These are phyloP conservation scores for Lathyrus sativus DNA, from an alignment of 306 rosid genomes.

Conservation along the genomic window DNA sequence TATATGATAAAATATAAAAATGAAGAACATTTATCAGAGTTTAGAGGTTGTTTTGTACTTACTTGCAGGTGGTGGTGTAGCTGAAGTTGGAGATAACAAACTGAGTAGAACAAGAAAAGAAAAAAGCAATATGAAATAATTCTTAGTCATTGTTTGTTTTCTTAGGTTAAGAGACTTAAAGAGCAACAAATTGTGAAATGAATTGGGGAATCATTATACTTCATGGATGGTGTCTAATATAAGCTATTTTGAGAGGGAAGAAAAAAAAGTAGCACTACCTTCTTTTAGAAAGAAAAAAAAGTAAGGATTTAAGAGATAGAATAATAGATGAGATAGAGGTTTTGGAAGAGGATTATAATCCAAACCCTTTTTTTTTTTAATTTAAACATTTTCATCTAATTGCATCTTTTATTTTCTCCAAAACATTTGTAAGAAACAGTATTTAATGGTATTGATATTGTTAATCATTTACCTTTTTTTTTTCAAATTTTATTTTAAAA, in stretches of 20 bases:
- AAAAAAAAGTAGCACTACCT: constrained; percentile 26
- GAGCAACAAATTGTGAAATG: constrained; percentile 42
- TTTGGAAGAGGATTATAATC: constrained; percentile 26
- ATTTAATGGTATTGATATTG: no score
- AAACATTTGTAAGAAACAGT: no score
- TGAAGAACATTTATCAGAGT: constrained; percentile 12
- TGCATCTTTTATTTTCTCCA: no score
- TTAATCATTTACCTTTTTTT: no score
- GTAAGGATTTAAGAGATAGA: constrained; percentile 41
- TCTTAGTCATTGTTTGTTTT: constrained; percentile 53
- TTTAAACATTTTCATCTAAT: no score
- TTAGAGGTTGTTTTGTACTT: constrained; percentile 41
- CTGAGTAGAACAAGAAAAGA: constrained; percentile 51
- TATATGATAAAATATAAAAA: constrained; percentile 2
- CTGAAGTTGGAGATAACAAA: constrained; percentile 69
- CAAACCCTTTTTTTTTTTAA: no score
- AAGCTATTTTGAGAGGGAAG: constrained; percentile 45
- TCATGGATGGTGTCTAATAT: constrained; percentile 23
- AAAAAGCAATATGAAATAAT: constrained; percentile 47
- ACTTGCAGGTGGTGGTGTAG: constrained; percentile 82
- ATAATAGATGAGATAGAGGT: constrained; percentile 46
- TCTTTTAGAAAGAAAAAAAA: constrained; percentile 38
- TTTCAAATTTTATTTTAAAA: no score
- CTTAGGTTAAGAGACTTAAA: neutral
- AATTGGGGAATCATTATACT: constrained; percentile 39